These are phyloP conservation scores for Raphanus raphanistrum DNA, from an alignment of 345 rosid species.

Conservation along the genomic window DNA sequence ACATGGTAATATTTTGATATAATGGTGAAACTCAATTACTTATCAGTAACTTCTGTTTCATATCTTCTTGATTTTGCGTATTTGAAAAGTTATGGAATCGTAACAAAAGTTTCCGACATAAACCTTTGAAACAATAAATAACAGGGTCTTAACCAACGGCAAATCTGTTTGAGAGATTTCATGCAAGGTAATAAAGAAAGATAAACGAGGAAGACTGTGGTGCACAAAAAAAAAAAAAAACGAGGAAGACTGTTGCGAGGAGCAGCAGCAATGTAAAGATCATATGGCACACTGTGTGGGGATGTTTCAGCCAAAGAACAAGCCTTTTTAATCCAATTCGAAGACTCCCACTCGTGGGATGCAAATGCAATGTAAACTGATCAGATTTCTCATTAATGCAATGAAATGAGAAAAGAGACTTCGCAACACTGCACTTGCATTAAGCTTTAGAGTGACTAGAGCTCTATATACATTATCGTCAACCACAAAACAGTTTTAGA, in stretches of 20 bases:
- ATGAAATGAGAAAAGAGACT: constrained; percentile 24
- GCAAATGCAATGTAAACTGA: constrained; percentile 28
- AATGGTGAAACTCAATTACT: not conserved
- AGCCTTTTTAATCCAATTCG: constrained; percentile 67
- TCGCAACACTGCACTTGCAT: constrained; percentile 33
- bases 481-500: not conserved
- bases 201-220: constrained; percentile 67
- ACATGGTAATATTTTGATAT: no score
- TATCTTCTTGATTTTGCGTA: not conserved
- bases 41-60: not conserved
- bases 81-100: no score
- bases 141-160: no score
- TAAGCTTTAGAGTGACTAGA: constrained; percentile 31
- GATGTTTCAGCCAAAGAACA: constrained; percentile 87
- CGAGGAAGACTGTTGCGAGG: constrained; percentile 62
- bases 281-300: constrained; percentile 80
- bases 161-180: not conserved
- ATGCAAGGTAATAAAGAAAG: constrained; percentile 65
- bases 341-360: constrained; percentile 58
- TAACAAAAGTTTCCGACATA: no score
- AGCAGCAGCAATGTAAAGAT: constrained; percentile 71
- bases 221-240: constrained; percentile 55
- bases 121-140: no score
- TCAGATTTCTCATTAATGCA: not conserved
- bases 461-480: constrained; percentile 32